Base-by-base conservation (phyloP, 495 filamentous ascomycete species). In the Penicillium tannophilum region DNA sequence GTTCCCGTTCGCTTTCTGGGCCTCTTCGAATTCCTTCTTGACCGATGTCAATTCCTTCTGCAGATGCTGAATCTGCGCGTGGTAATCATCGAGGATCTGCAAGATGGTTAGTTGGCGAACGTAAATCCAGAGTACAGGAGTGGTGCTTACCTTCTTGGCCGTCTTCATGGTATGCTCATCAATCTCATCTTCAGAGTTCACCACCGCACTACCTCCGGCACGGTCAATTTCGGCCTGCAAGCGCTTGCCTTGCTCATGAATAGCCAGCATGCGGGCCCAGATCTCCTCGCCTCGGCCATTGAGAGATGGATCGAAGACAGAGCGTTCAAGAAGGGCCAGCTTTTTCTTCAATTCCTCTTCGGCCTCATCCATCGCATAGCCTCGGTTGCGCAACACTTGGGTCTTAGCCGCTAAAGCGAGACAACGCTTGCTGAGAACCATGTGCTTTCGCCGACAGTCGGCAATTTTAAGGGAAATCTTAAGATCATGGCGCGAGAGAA, bases 311-410 rank as follows among this genome's bases (percentile, higher is more conserved):
- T 99, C 95, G 54, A 88, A 88, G 16, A 93, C 84, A 17, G 73
- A 75, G 62, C 83, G 85, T 67, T 96, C 91, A 61, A 99, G 80
- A 48, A 79, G 74, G 46, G 85, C 66, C 33, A 99, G 79, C 73
- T 94, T 92, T 73, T 90, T 89, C 80, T 89, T 91, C 55, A 99
- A 73, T 62, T 89, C 87, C 70, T 99, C 94, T 76, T 99, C 94
- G 41, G 92, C 88, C 44, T 88, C 86, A 65, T 92, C 90, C 73
- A 99, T 84, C 6, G 91, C 91, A 71, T 97, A 99, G 11, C 95
- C 94, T 43, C 92, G 72, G 67, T 96, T 97, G 55, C 93, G 84
- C 71, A 98, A 72, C 20, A 96, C 86, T 73, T 99, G 94, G 0
- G 94, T 92, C 71, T 93, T 93, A 9, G 92, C 89, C 2, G 94